Base-by-base conservation (phyloP, 2,329 filamentous ascomycete genomes). In the Epichloe sylvatica region DNA sequence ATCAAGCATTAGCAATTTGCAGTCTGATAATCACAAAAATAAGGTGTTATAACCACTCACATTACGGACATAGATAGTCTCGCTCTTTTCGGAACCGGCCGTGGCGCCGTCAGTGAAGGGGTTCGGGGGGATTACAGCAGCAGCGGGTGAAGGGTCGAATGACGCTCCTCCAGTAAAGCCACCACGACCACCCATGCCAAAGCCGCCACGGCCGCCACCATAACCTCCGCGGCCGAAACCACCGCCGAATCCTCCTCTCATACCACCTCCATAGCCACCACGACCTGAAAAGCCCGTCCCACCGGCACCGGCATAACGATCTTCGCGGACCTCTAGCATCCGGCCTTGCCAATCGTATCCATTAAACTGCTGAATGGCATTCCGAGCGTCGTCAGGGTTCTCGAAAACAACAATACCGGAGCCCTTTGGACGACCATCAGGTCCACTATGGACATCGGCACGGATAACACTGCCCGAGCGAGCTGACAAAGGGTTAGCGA, bases 271-370 rank as follows among this genome's bases (percentile, higher is more conserved):
- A 50, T 75, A 78, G 47, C 78, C 80, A 41, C 80, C 79, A 54
- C 77, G 75, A 45, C 75, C 77, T 17, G 71, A 70, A 52, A 72
- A 71, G 51, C 77, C 78, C 72, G 59, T 74, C 64, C 59, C 67
- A 52, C 81, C 81, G 52, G 69, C 73, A 25, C 80, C 82, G 52
- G 92, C 92, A 64, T 90, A 98, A 51, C 92, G 85, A 64, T 98
- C 92, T 68, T 97, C 91, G 54, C 92, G 89, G 55, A 98, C 92
- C 67, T 98, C 92, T 46, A 98, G 80, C 47, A 83, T 73, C 52
- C 92, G 85, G 12, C 92, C 92, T 67, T 97, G 91, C 92, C 92
- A 98, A 56, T 98, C 92, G 65, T 95, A 97, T 51, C 92, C 92
- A 64, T 97, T 96, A 75, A 97, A 98, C 59, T 96, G 90, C 62